Percentiles rank a stretch among this genome's conserved stretches.
phyloP scores from a whole-genome alignment of 1,284 basidiomycete species.

The Coniophora puteana region DNA sequence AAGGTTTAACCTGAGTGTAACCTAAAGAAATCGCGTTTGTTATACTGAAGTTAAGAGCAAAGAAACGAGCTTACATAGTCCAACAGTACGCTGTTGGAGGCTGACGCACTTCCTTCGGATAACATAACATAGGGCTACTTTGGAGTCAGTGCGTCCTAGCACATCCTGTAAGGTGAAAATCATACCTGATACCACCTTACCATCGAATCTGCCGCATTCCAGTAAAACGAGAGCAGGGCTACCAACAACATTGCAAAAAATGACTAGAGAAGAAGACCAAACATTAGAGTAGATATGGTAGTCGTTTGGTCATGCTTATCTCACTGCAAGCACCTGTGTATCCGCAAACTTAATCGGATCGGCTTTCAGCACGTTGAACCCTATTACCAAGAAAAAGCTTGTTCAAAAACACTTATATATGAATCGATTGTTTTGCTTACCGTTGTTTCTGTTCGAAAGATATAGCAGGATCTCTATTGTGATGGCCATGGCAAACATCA shows the following conservation, averaged over 20 bases:
- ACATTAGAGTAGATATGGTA: too few species aligned
- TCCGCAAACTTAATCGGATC: too few species aligned
- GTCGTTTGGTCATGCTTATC: too few species aligned
- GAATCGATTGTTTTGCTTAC: slow-evolving; percentile 25
- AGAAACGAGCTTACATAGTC: slow-evolving; percentile 49
- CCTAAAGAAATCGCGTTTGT: too few species aligned
- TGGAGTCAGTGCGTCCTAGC: slow-evolving; percentile 10
- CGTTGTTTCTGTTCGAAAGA: slow-evolving; percentile 39
- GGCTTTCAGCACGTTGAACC: too few species aligned
- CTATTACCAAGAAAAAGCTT: too few species aligned
- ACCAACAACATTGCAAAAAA: slow-evolving; percentile 54
- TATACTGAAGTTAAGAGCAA: slow-evolving; percentile 2
- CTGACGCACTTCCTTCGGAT: slow-evolving; percentile 45
- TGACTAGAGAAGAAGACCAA: slow-evolving; percentile 34
- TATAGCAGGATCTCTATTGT: slow-evolving; percentile 42
- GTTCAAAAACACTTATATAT: too few species aligned
- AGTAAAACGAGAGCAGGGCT: slow-evolving; percentile 31
- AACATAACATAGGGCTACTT: slow-evolving; percentile 58
- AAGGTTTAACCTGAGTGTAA: slow-evolving; percentile 39
- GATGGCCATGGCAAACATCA: slow-evolving; percentile 46
- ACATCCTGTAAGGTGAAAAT: slow-evolving; percentile 13
- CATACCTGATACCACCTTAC: slow-evolving; percentile 48
- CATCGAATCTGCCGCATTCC: slow-evolving; percentile 46
- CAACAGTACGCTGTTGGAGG: slow-evolving; percentile 53
- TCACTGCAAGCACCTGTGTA: too few species aligned